These are phyloP conservation scores for Kodamaea nitidulidarum DNA, from an alignment of 805 yeast genomes.

Conservation along the genomic window DNA sequence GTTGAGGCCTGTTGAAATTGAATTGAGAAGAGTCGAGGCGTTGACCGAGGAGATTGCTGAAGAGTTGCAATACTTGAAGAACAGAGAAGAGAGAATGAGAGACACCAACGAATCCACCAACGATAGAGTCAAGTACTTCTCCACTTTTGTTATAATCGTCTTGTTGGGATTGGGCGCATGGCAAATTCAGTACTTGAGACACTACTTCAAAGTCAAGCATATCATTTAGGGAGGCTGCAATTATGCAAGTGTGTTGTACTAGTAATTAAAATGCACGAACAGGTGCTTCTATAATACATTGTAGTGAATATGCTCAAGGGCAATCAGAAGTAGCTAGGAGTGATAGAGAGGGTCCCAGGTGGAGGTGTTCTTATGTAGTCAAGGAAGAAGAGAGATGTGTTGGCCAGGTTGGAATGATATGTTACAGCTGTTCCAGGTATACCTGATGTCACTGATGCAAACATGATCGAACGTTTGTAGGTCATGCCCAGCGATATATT, in stretches of 20 bases:
- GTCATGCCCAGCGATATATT: too few relatives aligned
- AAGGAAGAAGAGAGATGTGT: too few relatives aligned
- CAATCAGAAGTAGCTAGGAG: too few relatives aligned
- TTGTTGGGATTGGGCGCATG: constrained; percentile 80
- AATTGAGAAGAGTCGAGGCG: constrained; percentile 82
- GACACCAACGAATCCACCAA: constrained; percentile 97
- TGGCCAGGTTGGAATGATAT: too few relatives aligned
- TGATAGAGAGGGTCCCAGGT: too few relatives aligned
- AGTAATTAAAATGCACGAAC: not conserved
- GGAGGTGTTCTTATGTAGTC: too few relatives aligned
- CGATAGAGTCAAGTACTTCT: constrained; percentile 85
- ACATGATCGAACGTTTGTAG: too few relatives aligned
- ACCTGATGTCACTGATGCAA: too few relatives aligned
- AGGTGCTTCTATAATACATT: too few relatives aligned
- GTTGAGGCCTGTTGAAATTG: constrained; percentile 88
- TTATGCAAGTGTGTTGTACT: constrained; percentile 1
- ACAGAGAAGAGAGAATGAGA: constrained; percentile 88
- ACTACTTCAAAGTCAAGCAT: constrained; percentile 85
- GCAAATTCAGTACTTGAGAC: constrained; percentile 90
- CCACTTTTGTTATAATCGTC: constrained; percentile 61
- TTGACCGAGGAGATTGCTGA: constrained; percentile 73
- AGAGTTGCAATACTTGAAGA: constrained; percentile 79
- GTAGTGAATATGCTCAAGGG: too few relatives aligned
- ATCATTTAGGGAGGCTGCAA: constrained; percentile 43
- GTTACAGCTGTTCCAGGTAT: too few relatives aligned